Evolutionary conservation across 805 yeast genomes (phyloP), one percentile per base, ranked within the genome.

Genomic region (Trichomonascus vanleenenianus): DNA sequence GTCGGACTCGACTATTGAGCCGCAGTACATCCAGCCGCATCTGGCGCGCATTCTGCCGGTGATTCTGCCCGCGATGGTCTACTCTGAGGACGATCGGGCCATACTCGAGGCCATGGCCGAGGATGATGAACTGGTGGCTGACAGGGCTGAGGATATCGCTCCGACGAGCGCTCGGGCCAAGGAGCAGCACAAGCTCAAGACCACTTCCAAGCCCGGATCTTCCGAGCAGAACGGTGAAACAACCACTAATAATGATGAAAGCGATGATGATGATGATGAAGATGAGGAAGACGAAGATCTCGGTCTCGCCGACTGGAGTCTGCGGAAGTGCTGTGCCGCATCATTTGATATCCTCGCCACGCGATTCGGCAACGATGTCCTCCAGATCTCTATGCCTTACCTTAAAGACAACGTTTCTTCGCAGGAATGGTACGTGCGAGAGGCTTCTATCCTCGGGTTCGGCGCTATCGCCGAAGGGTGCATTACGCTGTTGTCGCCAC

Each of bases 391-490:
- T 1, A 72, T 91, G 51, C 97, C 98, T 2, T 67, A 81, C 11
- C 69, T 93, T 47, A 82, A 85, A 62, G 79, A 78, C 39, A 76
- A 80, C 44, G 78, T 93, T 44, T 74, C 74, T 7, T 75, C 87
- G 2, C 66, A 71, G 2, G 76, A 82, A 49, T 93, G 98, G 98
- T 86, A 85, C 19, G 76, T 85, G 7, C 76, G 97, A 49, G 98
- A 93, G 63, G 93, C 97, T 4, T 81, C 96, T 1, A 89, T 93
- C 22, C 70, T 93, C 40, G 97, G 97, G 1, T 75, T 93, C 59
- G 98, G 98, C 51, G 97, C 97, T 25, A 81, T 91, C 58, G 85
- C 95, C 32, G 89, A 83, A 55, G 94, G 96, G 52, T 88, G 95
- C 54, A 70, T 82, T 39, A 85, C 82, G 46, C 72, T 76, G 43